Conservation (phyloP, 805 yeast species). For the Brettanomyces custersianus region DNA sequence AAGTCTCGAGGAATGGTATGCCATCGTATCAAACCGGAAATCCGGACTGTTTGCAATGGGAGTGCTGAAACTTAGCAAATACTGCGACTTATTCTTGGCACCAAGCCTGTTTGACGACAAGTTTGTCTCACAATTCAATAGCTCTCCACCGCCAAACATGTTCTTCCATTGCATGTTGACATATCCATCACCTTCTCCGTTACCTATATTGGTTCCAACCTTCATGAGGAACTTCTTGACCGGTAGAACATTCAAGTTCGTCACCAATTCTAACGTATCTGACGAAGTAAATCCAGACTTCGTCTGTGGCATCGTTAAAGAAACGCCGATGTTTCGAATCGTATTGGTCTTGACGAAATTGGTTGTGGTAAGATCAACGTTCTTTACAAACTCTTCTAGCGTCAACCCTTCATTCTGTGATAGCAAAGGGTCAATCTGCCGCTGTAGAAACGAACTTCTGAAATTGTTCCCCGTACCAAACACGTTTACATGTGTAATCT, state of each 20-base stretch:
- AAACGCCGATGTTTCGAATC: slow-evolving; percentile 32
- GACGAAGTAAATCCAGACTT: slow-evolving; percentile 11
- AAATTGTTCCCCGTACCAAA: slow-evolving; percentile 36
- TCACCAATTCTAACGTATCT: slow-evolving; percentile 19
- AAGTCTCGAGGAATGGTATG: slow-evolving; percentile 34
- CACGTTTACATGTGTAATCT: slow-evolving; percentile 35
- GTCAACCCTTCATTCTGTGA: slow-evolving; percentile 25
- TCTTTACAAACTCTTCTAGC: slow-evolving; percentile 29
- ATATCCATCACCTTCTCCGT: slow-evolving; percentile 95
- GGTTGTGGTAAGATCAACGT: slow-evolving; percentile 35
- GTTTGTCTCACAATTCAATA: slow-evolving; percentile 36
- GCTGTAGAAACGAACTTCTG: slow-evolving; percentile 34
- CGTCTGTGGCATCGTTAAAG: slow-evolving; percentile 17
- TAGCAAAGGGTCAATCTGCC: slow-evolving; percentile 40
- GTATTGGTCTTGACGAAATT: slow-evolving; percentile 35
- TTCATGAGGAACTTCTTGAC: slow-evolving; percentile 69
- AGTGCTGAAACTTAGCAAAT: slow-evolving; percentile 36
- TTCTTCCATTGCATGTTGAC: slow-evolving; percentile 59
- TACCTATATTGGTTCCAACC: slow-evolving; percentile 93
- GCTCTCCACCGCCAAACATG: slow-evolving; percentile 51
- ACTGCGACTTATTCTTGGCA: slow-evolving; percentile 36
- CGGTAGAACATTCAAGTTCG: slow-evolving; percentile 34
- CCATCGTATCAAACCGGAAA: slow-evolving; percentile 30
- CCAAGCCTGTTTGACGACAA: slow-evolving; percentile 36
- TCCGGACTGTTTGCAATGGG: slow-evolving; percentile 36